Evolutionary conservation across 1,139 yeast species (phyloP).

Genomic region (Pichia sp.): DNA sequence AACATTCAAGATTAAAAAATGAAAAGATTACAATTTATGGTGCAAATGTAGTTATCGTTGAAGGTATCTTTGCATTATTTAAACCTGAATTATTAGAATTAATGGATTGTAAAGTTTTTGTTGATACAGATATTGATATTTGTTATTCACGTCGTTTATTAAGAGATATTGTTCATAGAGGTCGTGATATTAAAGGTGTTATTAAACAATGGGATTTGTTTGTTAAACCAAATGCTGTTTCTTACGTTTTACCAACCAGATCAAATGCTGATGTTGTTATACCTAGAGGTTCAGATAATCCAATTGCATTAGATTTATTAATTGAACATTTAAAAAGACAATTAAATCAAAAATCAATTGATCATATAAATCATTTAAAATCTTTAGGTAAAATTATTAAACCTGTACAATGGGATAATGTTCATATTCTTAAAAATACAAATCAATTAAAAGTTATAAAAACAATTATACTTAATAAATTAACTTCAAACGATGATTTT

Average conservation of each 20-base stretch:
- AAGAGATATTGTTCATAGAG: conserved; percentile 80
- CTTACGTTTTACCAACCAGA: conserved; percentile 72
- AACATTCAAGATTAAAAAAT: conserved; percentile 61
- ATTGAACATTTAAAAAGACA: conserved; percentile 76
- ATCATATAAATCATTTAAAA: conserved; percentile 57
- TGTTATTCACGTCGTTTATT: conserved; percentile 84
- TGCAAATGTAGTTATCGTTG: conserved; percentile 86
- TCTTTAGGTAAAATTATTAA: conserved; percentile 39
- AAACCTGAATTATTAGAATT: conserved; percentile 62
- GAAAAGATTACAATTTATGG: conserved; percentile 79
- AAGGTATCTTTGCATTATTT: conserved; percentile 82
- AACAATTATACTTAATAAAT: conserved; percentile 55
- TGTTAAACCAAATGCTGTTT: conserved; percentile 88
- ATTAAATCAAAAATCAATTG: conserved; percentile 53
- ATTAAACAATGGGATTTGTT: conserved; percentile 83
- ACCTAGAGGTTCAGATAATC: conserved; percentile 83
- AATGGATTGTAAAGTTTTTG: conserved; percentile 84
- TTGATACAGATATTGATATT: conserved; percentile 88
- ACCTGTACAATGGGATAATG: conserved; percentile 20
- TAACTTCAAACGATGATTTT: conserved; percentile 65
- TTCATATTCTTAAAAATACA: conserved; percentile 43
- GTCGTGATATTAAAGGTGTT: conserved; percentile 76
- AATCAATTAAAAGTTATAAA: conserved; percentile 71
- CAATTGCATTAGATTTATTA: conserved; percentile 71
- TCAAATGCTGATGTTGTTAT: conserved; percentile 76